Evolutionary conservation across 441 rosid genomes (phyloP).

Genomic region (Pelargonium citronellum): DNA sequence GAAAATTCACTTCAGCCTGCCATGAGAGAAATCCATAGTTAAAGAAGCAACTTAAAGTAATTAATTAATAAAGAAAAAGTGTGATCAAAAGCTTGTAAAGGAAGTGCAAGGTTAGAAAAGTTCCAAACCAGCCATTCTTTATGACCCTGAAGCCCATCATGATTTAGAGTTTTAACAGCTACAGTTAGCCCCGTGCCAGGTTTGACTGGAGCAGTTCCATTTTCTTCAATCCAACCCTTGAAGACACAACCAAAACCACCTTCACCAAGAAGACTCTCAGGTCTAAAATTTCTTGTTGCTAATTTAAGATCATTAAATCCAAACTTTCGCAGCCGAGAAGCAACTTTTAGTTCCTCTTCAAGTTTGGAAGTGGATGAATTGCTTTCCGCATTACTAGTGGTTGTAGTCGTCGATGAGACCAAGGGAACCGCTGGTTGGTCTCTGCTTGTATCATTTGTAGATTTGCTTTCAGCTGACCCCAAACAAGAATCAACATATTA

Average conservation of each 20-base stretch:
- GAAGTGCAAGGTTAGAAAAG: constrained; percentile 3
- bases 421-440: constrained; percentile 46
- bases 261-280: constrained; percentile 49
- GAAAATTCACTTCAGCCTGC: constrained; percentile 61
- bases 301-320: constrained; percentile 41
- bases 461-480: constrained; percentile 45
- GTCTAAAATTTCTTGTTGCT: constrained; percentile 44
- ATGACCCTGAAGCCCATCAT: constrained; percentile 51
- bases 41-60: constrained; percentile 8
- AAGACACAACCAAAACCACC: constrained; percentile 38
- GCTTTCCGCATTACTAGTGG: constrained; percentile 46
- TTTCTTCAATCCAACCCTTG: too few species aligned
- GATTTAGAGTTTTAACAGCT: constrained; percentile 46
- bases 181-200: constrained; percentile 51
- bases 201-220: constrained; percentile 44
- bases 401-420: constrained; percentile 33
- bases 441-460: constrained; percentile 39
- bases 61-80: neutral
- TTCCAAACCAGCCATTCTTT: constrained; percentile 45
- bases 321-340: constrained; percentile 42
- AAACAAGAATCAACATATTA: constrained; percentile 1
- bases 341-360: constrained; percentile 42
- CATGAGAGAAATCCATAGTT: constrained; percentile 1
- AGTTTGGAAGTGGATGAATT: constrained; percentile 35
- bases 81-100: neutral